phyloP scores from a whole-genome alignment of 108 stramenopile genomes.

The Hondaea fermentalgiana region DNA sequence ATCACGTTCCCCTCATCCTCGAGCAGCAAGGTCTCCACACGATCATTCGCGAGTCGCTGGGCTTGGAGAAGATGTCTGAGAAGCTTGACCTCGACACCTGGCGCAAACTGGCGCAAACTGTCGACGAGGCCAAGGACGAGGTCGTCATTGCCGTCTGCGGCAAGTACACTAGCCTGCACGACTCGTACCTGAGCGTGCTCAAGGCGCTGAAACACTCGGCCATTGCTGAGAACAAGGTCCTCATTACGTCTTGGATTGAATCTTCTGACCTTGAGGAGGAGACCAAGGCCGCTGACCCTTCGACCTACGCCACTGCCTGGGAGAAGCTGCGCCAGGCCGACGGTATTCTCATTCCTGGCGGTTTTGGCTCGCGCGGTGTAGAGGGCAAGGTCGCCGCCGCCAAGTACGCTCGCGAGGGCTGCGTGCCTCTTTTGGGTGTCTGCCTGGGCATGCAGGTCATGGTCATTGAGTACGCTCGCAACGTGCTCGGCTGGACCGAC shows the following conservation, averaged over 20 bases:
- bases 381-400: constrained; percentile 83
- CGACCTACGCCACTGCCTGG: constrained; percentile 61
- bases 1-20: constrained; percentile 89
- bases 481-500: constrained; percentile 64
- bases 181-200: constrained; percentile 87
- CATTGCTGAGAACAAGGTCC: constrained; percentile 69
- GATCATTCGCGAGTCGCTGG: constrained; percentile 56
- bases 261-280: constrained; percentile 72
- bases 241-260: constrained; percentile 90
- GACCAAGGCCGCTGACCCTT: constrained; percentile 13
- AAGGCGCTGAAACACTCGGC: constrained; percentile 93
- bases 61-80: constrained; percentile 46
- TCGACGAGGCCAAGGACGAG: constrained; percentile 55
- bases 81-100: constrained; percentile 67
- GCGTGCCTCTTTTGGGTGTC: constrained; percentile 80
- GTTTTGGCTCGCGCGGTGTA: constrained; percentile 82
- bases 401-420: constrained; percentile 70
- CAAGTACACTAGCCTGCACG: constrained; percentile 88
- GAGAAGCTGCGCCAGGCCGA: constrained; percentile 57
- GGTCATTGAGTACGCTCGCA: constrained; percentile 91
- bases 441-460: constrained; percentile 95
- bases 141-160: constrained; percentile 90
- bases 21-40: constrained; percentile 76
- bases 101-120: constrained; percentile 70
- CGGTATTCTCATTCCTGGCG: constrained; percentile 87